phyloP scores from a whole-genome alignment of 371 early-diverging fungal genomes.

The Mucor irregularis region DNA sequence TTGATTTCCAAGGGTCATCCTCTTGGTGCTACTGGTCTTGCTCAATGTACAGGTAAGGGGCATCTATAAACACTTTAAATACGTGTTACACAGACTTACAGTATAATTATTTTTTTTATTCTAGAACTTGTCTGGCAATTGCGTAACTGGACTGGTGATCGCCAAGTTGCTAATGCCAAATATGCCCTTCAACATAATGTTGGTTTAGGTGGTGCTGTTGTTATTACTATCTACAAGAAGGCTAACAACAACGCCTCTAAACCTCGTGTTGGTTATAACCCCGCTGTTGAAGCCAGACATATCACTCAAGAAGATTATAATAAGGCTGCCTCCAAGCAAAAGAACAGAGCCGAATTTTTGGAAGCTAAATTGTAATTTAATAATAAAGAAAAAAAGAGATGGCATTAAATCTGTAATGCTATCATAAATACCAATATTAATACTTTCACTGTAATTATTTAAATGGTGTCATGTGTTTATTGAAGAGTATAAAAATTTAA shows the following conservation, averaged over 20 bases:
- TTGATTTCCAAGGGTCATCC: conserved; percentile 84
- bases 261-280: conserved; percentile 72
- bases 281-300: conserved; percentile 61
- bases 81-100: neutral
- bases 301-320: conserved; percentile 62
- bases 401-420: no score
- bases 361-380: conserved; percentile 44
- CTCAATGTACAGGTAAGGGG: conserved; percentile 72
- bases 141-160: conserved; percentile 71
- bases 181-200: conserved; percentile 81
- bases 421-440: no score
- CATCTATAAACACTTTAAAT: neutral
- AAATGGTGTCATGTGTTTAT: no score
- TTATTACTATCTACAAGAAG: conserved; percentile 69
- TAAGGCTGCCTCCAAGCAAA: conserved; percentile 53
- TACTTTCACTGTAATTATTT: no score
- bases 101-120: neutral
- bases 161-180: conserved; percentile 70
- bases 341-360: conserved; percentile 45
- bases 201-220: conserved; percentile 81
- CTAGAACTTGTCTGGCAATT: conserved; percentile 63
- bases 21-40: conserved; percentile 80
- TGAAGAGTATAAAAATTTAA: no score
- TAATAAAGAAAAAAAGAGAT: no score
- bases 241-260: conserved; percentile 40